These are phyloP conservation scores for Gillenia trifoliata DNA, from an alignment of 306 rosid species.

Conservation along the genomic window DNA sequence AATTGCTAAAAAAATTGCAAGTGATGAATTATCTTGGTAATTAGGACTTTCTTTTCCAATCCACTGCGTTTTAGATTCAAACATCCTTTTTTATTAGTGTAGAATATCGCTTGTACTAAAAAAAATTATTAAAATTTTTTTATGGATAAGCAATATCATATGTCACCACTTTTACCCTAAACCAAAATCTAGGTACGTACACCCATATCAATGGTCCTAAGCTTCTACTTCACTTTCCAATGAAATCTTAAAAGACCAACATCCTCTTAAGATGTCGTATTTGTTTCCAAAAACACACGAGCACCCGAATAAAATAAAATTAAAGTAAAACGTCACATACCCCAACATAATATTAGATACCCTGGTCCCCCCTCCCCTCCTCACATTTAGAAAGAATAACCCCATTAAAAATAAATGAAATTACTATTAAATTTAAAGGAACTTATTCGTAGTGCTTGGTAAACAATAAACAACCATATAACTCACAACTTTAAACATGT, in stretches of 20 bases:
- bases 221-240: conserved; percentile 54
- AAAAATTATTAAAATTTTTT: too few relatives aligned
- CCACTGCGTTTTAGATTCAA: too few relatives aligned
- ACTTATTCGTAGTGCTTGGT: neutral
- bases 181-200: neutral
- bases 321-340: conserved; percentile 35
- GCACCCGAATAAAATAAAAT: conserved; percentile 59
- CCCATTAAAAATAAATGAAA: neutral
- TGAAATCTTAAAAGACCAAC: conserved; percentile 94
- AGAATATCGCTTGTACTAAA: too few relatives aligned
- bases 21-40: too few relatives aligned
- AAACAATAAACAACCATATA: conserved; percentile 12
- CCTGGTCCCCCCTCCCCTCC: conserved; percentile 52
- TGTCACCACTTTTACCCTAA: neutral
- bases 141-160: neutral
- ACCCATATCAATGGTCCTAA: neutral
- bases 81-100: too few relatives aligned
- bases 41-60: too few relatives aligned
- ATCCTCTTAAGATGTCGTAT: conserved; percentile 80
- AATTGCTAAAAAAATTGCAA: too few relatives aligned
- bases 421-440: neutral
- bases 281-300: conserved; percentile 87
- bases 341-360: conserved; percentile 52
- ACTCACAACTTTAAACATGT: conserved; percentile 18
- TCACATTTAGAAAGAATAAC: conserved; percentile 11